A percentile compares a stretch with the other conserved stretches of the same genome.
These are phyloP conservation scores for Periconia digitata DNA, from an alignment of 2,329 filamentous ascomycete species.

Conservation along the genomic window DNA sequence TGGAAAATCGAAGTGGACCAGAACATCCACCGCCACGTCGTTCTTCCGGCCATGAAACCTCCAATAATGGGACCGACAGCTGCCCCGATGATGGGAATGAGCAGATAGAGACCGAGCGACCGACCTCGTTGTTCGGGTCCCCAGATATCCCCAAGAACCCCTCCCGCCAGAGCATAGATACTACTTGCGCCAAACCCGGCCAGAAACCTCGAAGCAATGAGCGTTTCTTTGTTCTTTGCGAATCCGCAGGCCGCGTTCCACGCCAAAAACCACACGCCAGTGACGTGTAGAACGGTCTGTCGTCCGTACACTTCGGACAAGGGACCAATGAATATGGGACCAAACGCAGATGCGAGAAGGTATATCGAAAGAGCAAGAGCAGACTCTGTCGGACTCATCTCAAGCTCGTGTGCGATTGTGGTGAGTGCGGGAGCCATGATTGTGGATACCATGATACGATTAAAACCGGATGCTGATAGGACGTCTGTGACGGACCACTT, in stretches of 20 bases:
- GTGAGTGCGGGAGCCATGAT: slow-evolving; percentile 32
- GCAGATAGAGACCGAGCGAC: slow-evolving; percentile 22
- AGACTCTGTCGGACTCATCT: slow-evolving; percentile 23
- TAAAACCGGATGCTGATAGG: slow-evolving; percentile 27
- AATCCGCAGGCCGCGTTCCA: slow-evolving; percentile 32
- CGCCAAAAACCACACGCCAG: slow-evolving; percentile 27
- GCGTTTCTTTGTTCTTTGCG: slow-evolving; percentile 22
- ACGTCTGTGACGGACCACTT: slow-evolving; percentile 27
- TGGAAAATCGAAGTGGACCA: slow-evolving; percentile 30
- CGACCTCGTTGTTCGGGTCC: slow-evolving; percentile 22
- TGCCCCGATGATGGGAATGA: slow-evolving; percentile 23
- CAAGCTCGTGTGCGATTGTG: slow-evolving; percentile 21
- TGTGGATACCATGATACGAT: slow-evolving; percentile 33
- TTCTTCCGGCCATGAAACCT: slow-evolving; percentile 27
- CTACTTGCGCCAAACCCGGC: slow-evolving; percentile 29
- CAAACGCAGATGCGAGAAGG: slow-evolving; percentile 29
- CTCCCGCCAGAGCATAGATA: slow-evolving; percentile 23
- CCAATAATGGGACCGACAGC: slow-evolving; percentile 26
- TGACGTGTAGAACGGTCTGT: slow-evolving; percentile 20
- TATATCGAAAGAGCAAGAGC: slow-evolving; percentile 33
- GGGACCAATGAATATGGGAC: slow-evolving; percentile 30
- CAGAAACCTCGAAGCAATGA: slow-evolving; percentile 27
- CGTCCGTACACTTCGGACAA: slow-evolving; percentile 33
- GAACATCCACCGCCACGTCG: slow-evolving; percentile 36
- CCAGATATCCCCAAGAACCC: slow-evolving; percentile 30